These are phyloP conservation scores for Colletotrichum sp. DNA, from an alignment of 2,329 filamentous ascomycete genomes.

Conservation along the genomic window DNA sequence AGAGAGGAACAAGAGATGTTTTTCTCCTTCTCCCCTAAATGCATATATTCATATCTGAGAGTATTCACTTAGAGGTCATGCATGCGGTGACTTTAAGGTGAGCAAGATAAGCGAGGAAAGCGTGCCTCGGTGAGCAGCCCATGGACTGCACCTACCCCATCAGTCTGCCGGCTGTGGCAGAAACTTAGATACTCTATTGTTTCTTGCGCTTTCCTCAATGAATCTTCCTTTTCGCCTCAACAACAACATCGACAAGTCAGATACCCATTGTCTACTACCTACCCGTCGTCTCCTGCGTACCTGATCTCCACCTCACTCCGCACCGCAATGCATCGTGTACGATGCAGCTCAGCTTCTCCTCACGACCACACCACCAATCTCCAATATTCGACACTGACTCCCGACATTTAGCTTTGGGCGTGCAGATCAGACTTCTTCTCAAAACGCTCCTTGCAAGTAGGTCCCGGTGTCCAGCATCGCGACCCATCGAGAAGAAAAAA, in stretches of 20 bases:
- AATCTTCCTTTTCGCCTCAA: neutral
- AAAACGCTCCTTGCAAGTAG: neutral
- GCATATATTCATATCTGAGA: neutral
- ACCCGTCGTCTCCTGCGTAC: neutral
- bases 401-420: neutral
- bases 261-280: neutral
- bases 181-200: neutral
- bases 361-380: neutral
- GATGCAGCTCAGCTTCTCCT: neutral
- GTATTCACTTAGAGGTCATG: neutral
- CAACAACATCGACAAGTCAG: neutral
- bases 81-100: neutral
- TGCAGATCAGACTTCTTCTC: neutral
- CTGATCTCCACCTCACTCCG: neutral
- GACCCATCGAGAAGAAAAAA: neutral
- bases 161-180: neutral
- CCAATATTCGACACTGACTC: neutral
- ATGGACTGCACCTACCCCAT: neutral
- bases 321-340: neutral
- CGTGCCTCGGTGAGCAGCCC: neutral
- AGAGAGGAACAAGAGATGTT: neutral
- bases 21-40: neutral
- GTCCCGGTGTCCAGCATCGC: neutral
- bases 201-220: neutral
- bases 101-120: neutral